Evolutionary conservation across 2,329 filamentous ascomycete species (phyloP), one percentile per base, ranked within the genome.

Genomic region (Atkinsonella texensis): DNA sequence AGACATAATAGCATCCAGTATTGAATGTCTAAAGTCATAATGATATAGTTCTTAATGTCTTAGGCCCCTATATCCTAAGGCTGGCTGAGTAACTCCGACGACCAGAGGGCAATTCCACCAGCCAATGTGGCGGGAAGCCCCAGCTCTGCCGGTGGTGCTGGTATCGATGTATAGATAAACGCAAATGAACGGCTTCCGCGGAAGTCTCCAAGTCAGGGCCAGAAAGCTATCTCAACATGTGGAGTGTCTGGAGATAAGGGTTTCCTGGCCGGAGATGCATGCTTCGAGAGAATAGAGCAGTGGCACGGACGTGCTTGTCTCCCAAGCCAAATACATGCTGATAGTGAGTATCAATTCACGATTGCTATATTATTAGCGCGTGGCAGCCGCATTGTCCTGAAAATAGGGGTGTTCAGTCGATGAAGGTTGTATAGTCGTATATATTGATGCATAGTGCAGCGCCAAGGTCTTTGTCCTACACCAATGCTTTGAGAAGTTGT

Each of bases 181-280:
- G 15, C 48, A 28, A 8, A 28, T 28, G 28, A 41, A 40, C 18
- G 28, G 15, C 17, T 46, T 52, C 51, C 51, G 51, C 51, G 51
- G 51, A 50, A 50, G 23, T 52, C 46, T 46, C 23, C 31, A 46
- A 42, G n/a, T 38, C 35, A 28, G 18, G 28, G 33, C 4, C 15
- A 39, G 6, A 44, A 43, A 33, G 7, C 15, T 38, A 23, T 33
- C 47, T 23, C 23, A 18, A 17, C 15, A 39, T 45, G 41, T 41
- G 33, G 51, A 28, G 17, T 17, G 35, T n/a, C n/a, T 52, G 28
- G 47, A 33, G 47, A 43, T 52, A 49, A 35, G 48, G 31, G 12
- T 20, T 20, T 44, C 18, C 11, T 20, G 18, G 17, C 28, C 48
- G 48, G 48, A 49, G 48, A 49, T 49, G 40, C 48, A 35, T 40